Percentiles rank a stretch among this genome's conserved stretches.
phyloP scores from a whole-genome alignment of 495 filamentous ascomycete species.

The Talaromyces borbonicus region DNA sequence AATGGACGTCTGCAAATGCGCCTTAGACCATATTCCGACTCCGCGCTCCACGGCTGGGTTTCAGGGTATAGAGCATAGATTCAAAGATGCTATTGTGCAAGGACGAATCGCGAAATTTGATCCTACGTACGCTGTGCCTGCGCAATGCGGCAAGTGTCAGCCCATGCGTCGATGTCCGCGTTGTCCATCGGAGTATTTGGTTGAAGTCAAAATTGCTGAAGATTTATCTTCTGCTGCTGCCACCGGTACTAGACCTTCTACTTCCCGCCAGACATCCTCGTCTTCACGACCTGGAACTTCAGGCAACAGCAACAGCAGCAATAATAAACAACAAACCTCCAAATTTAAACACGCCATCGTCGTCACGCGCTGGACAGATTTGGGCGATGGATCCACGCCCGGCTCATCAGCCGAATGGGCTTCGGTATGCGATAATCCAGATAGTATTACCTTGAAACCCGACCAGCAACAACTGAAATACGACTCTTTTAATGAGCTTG shows the following conservation, averaged over 20 bases:
- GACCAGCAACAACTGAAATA: too few relatives aligned
- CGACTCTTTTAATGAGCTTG: constrained; percentile 42
- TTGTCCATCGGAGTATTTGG: constrained; percentile 50
- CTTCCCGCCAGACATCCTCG: constrained; percentile 3
- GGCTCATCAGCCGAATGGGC: constrained; percentile 35
- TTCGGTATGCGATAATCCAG: constrained; percentile 35
- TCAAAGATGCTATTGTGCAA: constrained; percentile 26
- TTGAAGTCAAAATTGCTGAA: constrained; percentile 46
- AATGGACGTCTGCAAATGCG: constrained; percentile 48
- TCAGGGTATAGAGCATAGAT: constrained; percentile 29
- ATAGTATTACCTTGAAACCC: constrained; percentile 9
- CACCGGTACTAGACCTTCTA: too few relatives aligned
- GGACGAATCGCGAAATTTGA: constrained; percentile 20
- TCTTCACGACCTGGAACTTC: background rate
- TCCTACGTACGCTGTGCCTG: constrained; percentile 36
- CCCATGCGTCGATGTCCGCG: constrained; percentile 49
- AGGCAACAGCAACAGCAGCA: constrained; percentile 4
- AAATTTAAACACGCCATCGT: constrained; percentile 47
- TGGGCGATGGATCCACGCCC: constrained; percentile 42
- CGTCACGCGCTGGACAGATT: constrained; percentile 51
- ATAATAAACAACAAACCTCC: background rate
- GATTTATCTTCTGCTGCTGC: too few relatives aligned
- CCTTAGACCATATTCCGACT: constrained; percentile 42
- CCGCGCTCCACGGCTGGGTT: constrained; percentile 28
- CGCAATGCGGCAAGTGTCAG: constrained; percentile 42